A percentile compares a stretch with the other conserved stretches of the same genome.
These are phyloP conservation scores for sweet orange (Citrus sinensis) DNA, from an alignment of 345 rosid species.

Conservation along the genomic window DVS_A1.0 CM039164.1:2702001-2702500, in stretches of 20 bases:
- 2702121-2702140: background rate
- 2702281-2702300: background rate
- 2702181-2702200: conserved; percentile 33
- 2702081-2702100: background rate
- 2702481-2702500: conserved; percentile 75
- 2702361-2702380: background rate
- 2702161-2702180: background rate
- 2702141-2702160: background rate
- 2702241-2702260: conserved; percentile 68
- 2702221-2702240: conserved; percentile 81
- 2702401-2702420: conserved; percentile 1
- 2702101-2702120: background rate
- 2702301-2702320: background rate
- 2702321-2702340: background rate
- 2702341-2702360: background rate
- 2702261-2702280: conserved; percentile 5
- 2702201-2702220: conserved; percentile 57
- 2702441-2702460: conserved; percentile 54
- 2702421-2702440: conserved; percentile 59
- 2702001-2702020: background rate
- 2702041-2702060: background rate
- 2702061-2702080: background rate
- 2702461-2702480: conserved; percentile 68
- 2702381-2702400: conserved; percentile 3
- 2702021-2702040: background rate